These are phyloP conservation scores for Prosopis cineraria DNA, from an alignment of 306 rosid genomes.

Conservation along the genomic window DNA sequence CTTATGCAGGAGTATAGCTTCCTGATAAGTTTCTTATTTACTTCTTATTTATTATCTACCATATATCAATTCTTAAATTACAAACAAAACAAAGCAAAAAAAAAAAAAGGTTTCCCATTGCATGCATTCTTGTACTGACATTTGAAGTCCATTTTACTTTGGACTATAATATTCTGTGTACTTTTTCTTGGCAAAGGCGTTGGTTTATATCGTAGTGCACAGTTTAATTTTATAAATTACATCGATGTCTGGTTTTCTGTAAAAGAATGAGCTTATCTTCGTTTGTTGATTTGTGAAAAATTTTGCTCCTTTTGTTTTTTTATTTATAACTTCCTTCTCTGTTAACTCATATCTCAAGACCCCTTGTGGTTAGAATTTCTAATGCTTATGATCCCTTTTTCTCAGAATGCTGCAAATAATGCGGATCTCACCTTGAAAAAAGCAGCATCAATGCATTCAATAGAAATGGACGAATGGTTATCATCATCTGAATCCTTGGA, in stretches of 20 bases:
- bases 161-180: not conserved
- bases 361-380: constrained; percentile 25
- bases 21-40: too few species aligned
- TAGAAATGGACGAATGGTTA: constrained; percentile 60
- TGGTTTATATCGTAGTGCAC: not conserved
- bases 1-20: too few species aligned
- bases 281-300: not conserved
- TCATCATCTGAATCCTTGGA: constrained; percentile 70
- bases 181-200: not conserved
- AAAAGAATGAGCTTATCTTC: not conserved
- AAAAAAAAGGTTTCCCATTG: too few species aligned
- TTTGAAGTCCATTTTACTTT: too few species aligned
- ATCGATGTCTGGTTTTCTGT: not conserved
- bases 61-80: too few species aligned
- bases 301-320: constrained; percentile 17
- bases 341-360: too few species aligned
- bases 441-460: constrained; percentile 51
- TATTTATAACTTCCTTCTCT: constrained; percentile 15
- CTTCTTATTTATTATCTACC: too few species aligned
- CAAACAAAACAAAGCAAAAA: too few species aligned
- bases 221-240: not conserved
- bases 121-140: too few species aligned
- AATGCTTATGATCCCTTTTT: constrained; percentile 20
- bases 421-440: constrained; percentile 51
- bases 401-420: constrained; percentile 63